Base-by-base conservation (phyloP, 345 rosid genomes). In the Euphorbia pulcherrima region DNA sequence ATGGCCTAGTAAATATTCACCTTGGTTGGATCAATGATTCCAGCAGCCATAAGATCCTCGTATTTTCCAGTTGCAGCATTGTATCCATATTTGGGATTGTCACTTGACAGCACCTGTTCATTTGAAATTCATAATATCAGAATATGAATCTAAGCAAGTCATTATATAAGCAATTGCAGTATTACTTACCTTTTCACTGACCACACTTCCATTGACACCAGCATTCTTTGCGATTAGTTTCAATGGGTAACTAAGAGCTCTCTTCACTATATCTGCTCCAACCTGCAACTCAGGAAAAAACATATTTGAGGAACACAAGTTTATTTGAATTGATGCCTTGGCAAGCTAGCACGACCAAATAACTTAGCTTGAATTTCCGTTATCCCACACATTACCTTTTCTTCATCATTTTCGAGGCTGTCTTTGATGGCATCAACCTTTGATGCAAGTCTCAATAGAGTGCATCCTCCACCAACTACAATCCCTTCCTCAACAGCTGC, bases 11-110 rank as follows among this genome's bases (percentile, higher is more conserved):
- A n/a, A n/a, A n/a, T n/a, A n/a, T n/a, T 73, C 67, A 72, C 80
- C 92, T 94, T 94, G 12, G 97, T 89, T 65, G 99, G 99, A 72
- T 94, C 97, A 0, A 94, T 94, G 46, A 94, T 94, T 41, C 99
- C 97, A 64, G 96, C 97, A 71, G 97, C 86, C 97, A 94, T 94
- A 29, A 94, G 60, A 79, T 94, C 99, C 60, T 94, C 97, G 16
- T 94, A 94, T 7, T 88, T 87, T 60, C 99, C 99, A 0, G 97
- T 94, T 37, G 97, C 93, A 63, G 97, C 99, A 81, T 94, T 91
- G 88, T 79, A 94, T 35, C 99, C 99, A 39, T 29, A 82, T 72
- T 69, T 86, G 33, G 75, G 80, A 28, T 93, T 82, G 55, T 88
- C 98, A 18, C 74, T 86, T 14, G 92, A 80, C 10, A 93, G 96